Percentiles rank a stretch among this genome's conserved stretches.
phyloP scores from a whole-genome alignment of 1,139 yeast genomes.

The Maudiozyma humilis region DNA sequence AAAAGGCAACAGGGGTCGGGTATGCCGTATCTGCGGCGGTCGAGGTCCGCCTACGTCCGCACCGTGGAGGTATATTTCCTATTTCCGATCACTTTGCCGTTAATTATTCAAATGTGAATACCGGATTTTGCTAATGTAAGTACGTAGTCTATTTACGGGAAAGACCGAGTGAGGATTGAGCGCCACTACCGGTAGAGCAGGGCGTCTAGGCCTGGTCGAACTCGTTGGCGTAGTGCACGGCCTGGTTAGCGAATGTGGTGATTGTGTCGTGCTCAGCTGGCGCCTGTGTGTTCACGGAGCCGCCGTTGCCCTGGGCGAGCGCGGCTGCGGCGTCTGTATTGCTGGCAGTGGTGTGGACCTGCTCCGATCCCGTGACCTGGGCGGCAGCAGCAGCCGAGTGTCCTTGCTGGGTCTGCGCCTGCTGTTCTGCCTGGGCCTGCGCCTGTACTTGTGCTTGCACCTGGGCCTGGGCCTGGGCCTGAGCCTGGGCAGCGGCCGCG shows the following conservation, averaged over 20 bases:
- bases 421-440: constrained; percentile 3
- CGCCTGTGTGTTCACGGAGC: background rate
- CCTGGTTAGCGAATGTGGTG: constrained; percentile 28
- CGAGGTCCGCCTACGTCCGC: too few relatives aligned
- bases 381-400: constrained; percentile 1
- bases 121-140: too few relatives aligned
- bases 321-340: constrained; percentile 2
- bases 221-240: constrained; percentile 30
- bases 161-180: background rate
- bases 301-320: constrained; percentile 1
- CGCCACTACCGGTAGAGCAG: background rate
- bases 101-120: too few relatives aligned
- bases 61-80: too few relatives aligned
- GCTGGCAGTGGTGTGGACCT: constrained; percentile 2
- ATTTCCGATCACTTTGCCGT: too few relatives aligned
- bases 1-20: background rate
- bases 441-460: constrained; percentile 9
- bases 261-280: constrained; percentile 18
- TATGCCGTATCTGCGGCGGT: background rate
- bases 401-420: constrained; percentile 4
- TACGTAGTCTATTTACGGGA: too few relatives aligned
- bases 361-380: too few relatives aligned
- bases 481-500: constrained; percentile 31
- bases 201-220: constrained; percentile 15
- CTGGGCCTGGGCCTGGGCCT: constrained; percentile 27